phyloP scores from a whole-genome alignment of 306 rosid genomes.

The Hippophae tibetana region DNA sequence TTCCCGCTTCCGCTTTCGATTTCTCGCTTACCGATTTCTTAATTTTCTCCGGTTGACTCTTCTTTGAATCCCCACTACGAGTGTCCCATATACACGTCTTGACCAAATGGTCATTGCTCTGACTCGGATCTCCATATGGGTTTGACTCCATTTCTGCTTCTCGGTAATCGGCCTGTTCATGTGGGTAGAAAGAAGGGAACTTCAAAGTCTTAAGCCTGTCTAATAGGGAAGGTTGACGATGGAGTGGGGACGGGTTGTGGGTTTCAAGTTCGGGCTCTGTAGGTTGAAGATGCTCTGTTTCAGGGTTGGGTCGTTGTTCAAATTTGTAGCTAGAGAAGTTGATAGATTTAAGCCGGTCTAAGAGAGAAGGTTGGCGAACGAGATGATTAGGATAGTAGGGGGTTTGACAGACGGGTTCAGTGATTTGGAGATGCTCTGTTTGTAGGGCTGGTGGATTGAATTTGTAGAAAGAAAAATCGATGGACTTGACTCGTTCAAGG shows the following conservation, averaged over 20 bases:
- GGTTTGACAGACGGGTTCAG: not conserved
- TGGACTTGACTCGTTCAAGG: constrained; percentile 36
- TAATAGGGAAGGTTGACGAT: too few relatives aligned
- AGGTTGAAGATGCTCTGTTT: too few relatives aligned
- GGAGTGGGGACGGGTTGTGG: too few relatives aligned
- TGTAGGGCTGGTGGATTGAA: constrained; percentile 6
- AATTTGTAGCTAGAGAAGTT: constrained; percentile 24
- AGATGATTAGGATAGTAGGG: not conserved
- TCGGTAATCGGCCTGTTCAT: not conserved
- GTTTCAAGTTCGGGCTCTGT: too few relatives aligned
- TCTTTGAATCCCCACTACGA: not conserved
- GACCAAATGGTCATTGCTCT: constrained; percentile 12
- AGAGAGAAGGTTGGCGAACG: constrained; percentile 33
- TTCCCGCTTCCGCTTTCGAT: not conserved
- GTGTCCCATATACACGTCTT: constrained; percentile 29
- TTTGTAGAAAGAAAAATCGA: constrained; percentile 25
- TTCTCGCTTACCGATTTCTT: constrained; percentile 27
- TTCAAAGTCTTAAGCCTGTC: too few relatives aligned
- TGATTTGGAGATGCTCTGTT: not conserved
- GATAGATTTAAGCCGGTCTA: constrained; percentile 42
- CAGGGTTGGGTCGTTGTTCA: constrained; percentile 2
- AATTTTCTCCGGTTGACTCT: constrained; percentile 27
- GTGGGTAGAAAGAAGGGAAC: too few relatives aligned
- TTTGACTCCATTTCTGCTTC: constrained; percentile 14
- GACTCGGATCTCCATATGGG: not conserved